Evolutionary conservation across 2,329 filamentous ascomycete genomes (phyloP).

Genomic region (Dendrostoma leiphaemia): DNA sequence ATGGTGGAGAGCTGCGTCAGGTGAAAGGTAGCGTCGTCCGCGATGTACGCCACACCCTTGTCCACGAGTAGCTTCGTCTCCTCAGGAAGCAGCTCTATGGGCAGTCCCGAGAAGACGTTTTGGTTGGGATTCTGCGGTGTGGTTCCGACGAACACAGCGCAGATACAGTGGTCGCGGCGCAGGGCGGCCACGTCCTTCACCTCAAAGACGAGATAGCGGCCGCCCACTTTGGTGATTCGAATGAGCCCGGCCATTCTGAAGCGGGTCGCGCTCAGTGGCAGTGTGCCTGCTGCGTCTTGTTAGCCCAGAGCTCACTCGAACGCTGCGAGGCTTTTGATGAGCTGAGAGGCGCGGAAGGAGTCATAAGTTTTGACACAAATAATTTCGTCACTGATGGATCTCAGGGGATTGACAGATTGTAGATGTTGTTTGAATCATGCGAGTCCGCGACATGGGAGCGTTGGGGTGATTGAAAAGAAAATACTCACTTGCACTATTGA

Average conservation of each 20-base stretch:
- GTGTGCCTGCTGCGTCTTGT: slow-evolving; percentile 13
- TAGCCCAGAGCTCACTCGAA: slow-evolving; percentile 18
- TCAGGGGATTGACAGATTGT: slow-evolving; percentile 63
- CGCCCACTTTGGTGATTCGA: slow-evolving; percentile 76
- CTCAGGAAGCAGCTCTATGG: slow-evolving; percentile 86
- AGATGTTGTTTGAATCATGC: slow-evolving; percentile 47
- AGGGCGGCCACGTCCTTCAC: slow-evolving; percentile 75
- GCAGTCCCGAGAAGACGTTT: slow-evolving; percentile 88
- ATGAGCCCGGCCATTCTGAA: slow-evolving; percentile 50
- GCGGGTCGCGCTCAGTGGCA: not conserved
- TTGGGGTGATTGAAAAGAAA: not conserved
- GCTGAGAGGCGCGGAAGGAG: slow-evolving; percentile 22
- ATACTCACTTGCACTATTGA: slow-evolving; percentile 24
- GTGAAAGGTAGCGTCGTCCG: slow-evolving; percentile 77
- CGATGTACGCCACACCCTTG: slow-evolving; percentile 71
- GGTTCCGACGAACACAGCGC: slow-evolving; percentile 81
- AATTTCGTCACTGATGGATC: slow-evolving; percentile 37
- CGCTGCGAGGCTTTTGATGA: slow-evolving; percentile 17
- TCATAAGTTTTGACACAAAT: slow-evolving; percentile 30
- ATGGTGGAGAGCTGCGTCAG: slow-evolving; percentile 59
- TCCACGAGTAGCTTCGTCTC: slow-evolving; percentile 81
- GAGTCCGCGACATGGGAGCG: not conserved
- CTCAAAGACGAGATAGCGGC: slow-evolving; percentile 87
- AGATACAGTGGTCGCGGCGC: slow-evolving; percentile 78
- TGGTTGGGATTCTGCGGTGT: slow-evolving; percentile 92